phyloP scores from a whole-genome alignment of 805 yeast species.

The Candida tallmaniae region DNA sequence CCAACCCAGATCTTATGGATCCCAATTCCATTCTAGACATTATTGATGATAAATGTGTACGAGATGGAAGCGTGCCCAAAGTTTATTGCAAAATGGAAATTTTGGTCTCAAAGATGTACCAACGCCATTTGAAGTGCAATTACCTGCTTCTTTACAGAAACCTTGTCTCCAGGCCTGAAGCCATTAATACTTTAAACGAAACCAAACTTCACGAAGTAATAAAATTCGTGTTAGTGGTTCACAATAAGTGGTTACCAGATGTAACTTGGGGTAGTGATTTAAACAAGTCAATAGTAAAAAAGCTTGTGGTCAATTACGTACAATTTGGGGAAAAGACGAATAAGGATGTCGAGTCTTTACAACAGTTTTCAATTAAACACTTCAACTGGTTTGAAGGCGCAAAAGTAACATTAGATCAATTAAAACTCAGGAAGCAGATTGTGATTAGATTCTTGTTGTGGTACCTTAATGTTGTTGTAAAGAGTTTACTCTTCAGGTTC shows the following conservation, averaged over 20 bases:
- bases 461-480: slow-evolving; percentile 47
- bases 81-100: background rate
- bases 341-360: background rate
- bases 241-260: slow-evolving; percentile 48
- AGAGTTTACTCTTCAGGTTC: slow-evolving; percentile 4
- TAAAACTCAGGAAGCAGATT: slow-evolving; percentile 27
- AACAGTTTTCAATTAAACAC: background rate
- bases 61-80: background rate
- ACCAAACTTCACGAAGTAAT: slow-evolving; percentile 24
- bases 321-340: slow-evolving; percentile 1
- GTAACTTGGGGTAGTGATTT: slow-evolving; percentile 47
- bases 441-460: slow-evolving; percentile 48
- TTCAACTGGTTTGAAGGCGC: background rate
- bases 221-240: slow-evolving; percentile 36
- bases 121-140: slow-evolving; percentile 5
- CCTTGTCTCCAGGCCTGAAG: background rate
- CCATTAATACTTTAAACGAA: background rate
- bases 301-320: slow-evolving; percentile 24
- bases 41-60: background rate
- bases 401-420: slow-evolving; percentile 19
- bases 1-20: background rate
- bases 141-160: slow-evolving; percentile 2
- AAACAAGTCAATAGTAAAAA: slow-evolving; percentile 43
- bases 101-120: background rate
- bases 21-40: background rate